Evolutionary conservation across 345 rosid species (phyloP), one percentile per base, ranked within the genome.

Genomic region (Aquilaria yunnanensis): DNA sequence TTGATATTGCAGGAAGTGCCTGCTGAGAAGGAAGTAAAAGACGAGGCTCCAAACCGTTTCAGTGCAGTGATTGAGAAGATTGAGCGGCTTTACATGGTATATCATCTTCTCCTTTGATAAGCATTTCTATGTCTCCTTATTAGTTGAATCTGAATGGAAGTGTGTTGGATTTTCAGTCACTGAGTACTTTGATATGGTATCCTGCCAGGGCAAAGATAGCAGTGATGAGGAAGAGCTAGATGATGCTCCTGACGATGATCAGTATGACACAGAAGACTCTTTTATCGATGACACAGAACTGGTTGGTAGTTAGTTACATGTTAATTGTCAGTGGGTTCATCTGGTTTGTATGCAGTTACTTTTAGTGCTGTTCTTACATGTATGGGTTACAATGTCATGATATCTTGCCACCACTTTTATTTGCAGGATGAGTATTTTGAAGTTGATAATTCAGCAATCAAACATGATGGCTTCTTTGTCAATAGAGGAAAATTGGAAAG

Each of bases 381-480:
- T 53, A 45, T 23, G 14, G 23, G 30, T 31, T 54, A 14, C 55
- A 23, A 45, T 30, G 32, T 46, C 47, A 12, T 54, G 62, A 61
- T 67, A 57, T 63, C 62, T 43, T 23, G 64, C 57, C 14, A 5
- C 52, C 54, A 34, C 31, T 56, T 23, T 60, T 29, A 52, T 53
- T 14, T 78, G 81, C 88, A 92, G 98, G 98, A 92, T 83, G 97
- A 90, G 70, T 92, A 92, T 80, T 92, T 92, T 74, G 92, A 89
- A 77, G 97, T 92, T 73, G 98, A 92, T 79, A 81, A 87, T 83
- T 81, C 98, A 55, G 85, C 84, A 58, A 74, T 87, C 69, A 89
- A 89, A 72, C 92, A 92, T 62, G 88, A 81, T 69, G 97, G 98
- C 56, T 93, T 87, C 79, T 90, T 87, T 84, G 83, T 93, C 71